Percentiles rank a stretch among this genome's conserved stretches.
Evolutionary conservation across 176 grass and related monocot species (phyloP).

Genomic region (Avena sativa): DNA sequence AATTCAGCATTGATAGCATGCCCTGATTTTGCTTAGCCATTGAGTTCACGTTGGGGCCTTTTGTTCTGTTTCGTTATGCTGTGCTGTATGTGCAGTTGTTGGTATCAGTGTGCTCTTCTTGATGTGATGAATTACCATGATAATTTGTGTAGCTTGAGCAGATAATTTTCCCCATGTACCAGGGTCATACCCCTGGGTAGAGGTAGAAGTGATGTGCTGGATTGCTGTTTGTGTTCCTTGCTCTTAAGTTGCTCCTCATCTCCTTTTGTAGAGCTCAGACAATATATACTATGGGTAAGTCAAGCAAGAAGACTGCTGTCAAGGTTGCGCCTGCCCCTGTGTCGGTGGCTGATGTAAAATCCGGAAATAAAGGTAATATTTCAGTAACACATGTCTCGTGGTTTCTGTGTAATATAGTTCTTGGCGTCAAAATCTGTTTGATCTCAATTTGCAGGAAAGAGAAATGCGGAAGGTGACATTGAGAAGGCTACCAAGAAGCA

Average conservation of each 20-base stretch:
- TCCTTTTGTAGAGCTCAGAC: conserved; percentile 24
- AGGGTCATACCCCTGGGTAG: background rate
- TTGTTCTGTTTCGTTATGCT: background rate
- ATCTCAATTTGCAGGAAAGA: conserved; percentile 63
- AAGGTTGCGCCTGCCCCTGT: conserved; percentile 31
- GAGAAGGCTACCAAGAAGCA: conserved; percentile 76
- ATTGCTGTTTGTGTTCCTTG: background rate
- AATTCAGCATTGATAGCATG: background rate
- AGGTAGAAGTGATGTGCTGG: background rate
- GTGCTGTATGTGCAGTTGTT: background rate
- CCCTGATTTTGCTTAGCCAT: background rate
- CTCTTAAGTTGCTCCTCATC: background rate
- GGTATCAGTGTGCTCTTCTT: background rate
- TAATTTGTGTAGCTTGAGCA: background rate
- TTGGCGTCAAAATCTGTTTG: background rate
- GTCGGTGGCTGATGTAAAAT: conserved; percentile 37
- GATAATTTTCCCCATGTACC: background rate
- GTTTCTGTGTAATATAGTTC: background rate
- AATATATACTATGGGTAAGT: conserved; percentile 45
- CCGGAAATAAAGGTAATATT: conserved; percentile 44
- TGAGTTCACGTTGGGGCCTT: background rate
- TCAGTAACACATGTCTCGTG: background rate
- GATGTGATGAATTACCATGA: background rate
- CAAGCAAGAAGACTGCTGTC: conserved; percentile 53
- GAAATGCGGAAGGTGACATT: conserved; percentile 57